phyloP scores from a whole-genome alignment of 2,329 filamentous ascomycete genomes.

The Fusarium hainanense region DNA sequence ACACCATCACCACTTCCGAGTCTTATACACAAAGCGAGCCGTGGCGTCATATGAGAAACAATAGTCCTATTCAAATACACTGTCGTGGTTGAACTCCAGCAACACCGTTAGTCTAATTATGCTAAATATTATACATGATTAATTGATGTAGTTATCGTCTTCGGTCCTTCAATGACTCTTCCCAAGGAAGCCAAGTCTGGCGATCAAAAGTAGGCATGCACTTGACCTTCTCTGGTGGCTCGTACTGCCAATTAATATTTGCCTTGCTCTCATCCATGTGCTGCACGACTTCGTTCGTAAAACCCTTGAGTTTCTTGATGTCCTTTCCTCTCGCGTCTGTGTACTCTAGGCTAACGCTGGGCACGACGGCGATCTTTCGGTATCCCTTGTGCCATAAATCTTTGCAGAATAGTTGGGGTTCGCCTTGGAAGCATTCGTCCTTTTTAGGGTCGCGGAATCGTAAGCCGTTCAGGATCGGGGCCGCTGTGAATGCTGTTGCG shows the following conservation, averaged over 20 bases:
- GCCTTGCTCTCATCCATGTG: conserved; percentile 46
- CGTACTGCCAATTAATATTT: conserved; percentile 56
- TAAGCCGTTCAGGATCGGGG: conserved; percentile 57
- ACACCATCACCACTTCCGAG: background rate
- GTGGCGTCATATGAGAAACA: background rate
- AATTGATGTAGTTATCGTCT: background rate
- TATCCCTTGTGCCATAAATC: conserved; percentile 64
- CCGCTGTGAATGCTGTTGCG: conserved; percentile 61
- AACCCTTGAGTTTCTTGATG: conserved; percentile 65
- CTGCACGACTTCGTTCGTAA: conserved; percentile 52
- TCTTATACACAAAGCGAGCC: background rate
- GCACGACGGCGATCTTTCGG: conserved; percentile 66
- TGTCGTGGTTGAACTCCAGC: conserved; percentile 15
- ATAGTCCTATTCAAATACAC: background rate
- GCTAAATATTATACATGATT: conserved; percentile 5
- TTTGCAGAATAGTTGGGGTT: conserved; percentile 67
- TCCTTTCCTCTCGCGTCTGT: conserved; percentile 55
- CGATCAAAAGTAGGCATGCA: conserved; percentile 58
- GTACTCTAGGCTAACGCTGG: conserved; percentile 66
- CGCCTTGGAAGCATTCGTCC: conserved; percentile 64
- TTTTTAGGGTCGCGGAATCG: conserved; percentile 55
- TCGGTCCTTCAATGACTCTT: conserved; percentile 33
- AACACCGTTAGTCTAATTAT: conserved; percentile 21
- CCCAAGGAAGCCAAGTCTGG: conserved; percentile 57
- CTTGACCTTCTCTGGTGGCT: conserved; percentile 60